Evolutionary conservation across 805 yeast species (phyloP), one percentile per base, ranked within the genome.

Genomic region (Allodekkera sacchari): DNA sequence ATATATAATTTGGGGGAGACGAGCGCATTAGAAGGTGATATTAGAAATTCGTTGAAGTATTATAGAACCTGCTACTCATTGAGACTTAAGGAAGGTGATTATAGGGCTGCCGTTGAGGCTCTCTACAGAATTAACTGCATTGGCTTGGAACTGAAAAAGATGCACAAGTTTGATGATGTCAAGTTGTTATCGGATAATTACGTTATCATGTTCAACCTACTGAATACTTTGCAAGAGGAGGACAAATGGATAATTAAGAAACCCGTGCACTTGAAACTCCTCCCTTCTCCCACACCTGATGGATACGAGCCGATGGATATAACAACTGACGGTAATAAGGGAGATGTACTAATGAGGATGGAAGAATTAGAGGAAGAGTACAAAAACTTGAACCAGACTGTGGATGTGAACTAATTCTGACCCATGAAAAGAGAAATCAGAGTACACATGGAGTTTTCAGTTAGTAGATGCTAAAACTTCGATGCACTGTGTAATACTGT

Each of bases 31-130:
- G 42, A 44, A 3, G 46, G 48, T 6, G 62, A 55, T 27, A 27
- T 53, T n/a, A 39, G 37, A 23, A 47, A 48, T 28, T 47, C 62
- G 3, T 44, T 69, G 21, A 66, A 63, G 29, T 62, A 66, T 42
- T 71, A 65, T 53, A 61, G 72, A 39, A 59, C 73, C 12, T 53
- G 70, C 28, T 72, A 71, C 41, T 50, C 75, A 0, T 66, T 76
- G 62, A 58, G 77, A 36, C 60, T 59, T 30, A 63, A 64, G 22
- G 50, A 48, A 22, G 74, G 70, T 4, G 69, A 75, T 47, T 63
- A 49, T 34, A 56, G 80, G 34, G 74, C 73, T 14, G 63, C 71
- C 2, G 48, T 57, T 17, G 69, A 66, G 36, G 52, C 70, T 4
- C 36, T 67, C 22, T 63, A 64, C 37, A 54, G 64, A 23, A 64